Evolutionary conservation across 1,284 basidiomycete species (phyloP).

Genomic region (Apiotrichum brassicae): DNA sequence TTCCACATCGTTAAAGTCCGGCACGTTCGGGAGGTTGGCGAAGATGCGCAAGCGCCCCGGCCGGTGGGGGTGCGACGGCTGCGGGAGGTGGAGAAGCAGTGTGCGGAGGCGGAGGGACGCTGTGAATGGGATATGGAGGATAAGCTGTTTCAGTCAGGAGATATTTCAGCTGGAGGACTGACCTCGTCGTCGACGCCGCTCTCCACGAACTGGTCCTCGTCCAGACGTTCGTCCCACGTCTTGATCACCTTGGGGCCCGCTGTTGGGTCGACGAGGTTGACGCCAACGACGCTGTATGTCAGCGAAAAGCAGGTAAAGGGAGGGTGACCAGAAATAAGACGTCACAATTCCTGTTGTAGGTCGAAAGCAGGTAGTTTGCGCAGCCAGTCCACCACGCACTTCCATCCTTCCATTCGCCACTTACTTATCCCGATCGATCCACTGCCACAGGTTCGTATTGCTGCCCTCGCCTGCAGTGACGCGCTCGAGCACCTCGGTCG

Average conservation of each 20-base stretch:
- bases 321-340: too few relatives aligned
- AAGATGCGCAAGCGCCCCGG: conserved; percentile 38
- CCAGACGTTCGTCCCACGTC: conserved; percentile 45
- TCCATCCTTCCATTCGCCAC: conserved; percentile 13
- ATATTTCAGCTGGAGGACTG: conserved; percentile 4
- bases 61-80: conserved; percentile 39
- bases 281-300: conserved; percentile 37
- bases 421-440: conserved; percentile 45
- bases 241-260: conserved; percentile 45
- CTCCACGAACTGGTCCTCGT: conserved; percentile 39
- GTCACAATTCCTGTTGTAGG: too few relatives aligned
- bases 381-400: too few relatives aligned
- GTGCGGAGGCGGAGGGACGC: conserved; percentile 42
- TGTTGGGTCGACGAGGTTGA: conserved; percentile 36
- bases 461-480: conserved; percentile 43
- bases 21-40: conserved; percentile 39
- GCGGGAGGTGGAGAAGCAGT: conserved; percentile 39
- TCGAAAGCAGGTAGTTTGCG: too few relatives aligned
- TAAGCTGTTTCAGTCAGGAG: conserved; percentile 28
- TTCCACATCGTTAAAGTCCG: conserved; percentile 43
- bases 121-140: conserved; percentile 45
- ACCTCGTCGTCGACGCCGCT: conserved; percentile 48
- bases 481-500: conserved; percentile 41
- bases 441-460: conserved; percentile 44
- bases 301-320: conserved; percentile 3